Base-by-base conservation (phyloP, 805 yeast species). In the Yarrowia sp. region DNA sequence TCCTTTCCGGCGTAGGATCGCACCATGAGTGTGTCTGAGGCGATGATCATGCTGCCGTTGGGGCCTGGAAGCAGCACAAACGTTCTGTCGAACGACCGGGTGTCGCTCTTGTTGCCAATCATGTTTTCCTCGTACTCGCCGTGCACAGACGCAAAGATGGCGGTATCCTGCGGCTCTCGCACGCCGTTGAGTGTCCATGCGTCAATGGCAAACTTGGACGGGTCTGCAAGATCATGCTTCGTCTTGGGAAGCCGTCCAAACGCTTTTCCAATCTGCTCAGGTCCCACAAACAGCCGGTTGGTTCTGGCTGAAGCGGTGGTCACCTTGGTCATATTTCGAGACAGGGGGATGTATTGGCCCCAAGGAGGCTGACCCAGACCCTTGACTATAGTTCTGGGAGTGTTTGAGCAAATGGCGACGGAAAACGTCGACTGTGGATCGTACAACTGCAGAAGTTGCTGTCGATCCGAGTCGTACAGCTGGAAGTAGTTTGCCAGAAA, bases 381-480 rank as follows among this genome's bases (percentile, higher is more conserved):
- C 40, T 45, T 14, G 41, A 71, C 72, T 8, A 75, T 69, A 9
- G 73, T 70, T 67, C 84, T 82, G 9, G 97, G 94, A 55, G 89
- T 89, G 0, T 87, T 80, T 0, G 91, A 81, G 78, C 92, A 96
- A 26, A 89, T 86, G 70, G 90, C 89, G 68, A 89, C 76, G 0
- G 98, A 92, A 74, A 95, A 94, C 75, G 89, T 91, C 0, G 98
- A 91, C 74, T 89, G 89, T 59, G 85, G 85, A 66, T 95, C 91
- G 76, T 95, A 95, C 40, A 95, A 80, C 52, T 84, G 83, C 77
- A 89, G 76, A 61, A 95, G 81, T 69, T 89, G 93, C 10, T 82
- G 74, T 70, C 99, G 81, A 75, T 90, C 87, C 7, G 84, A 74
- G 79, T 95, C 99, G 97, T 97, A 95, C 61, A 89, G 79, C 67